Conservation (phyloP, 768 basidiomycete species). For the Suillus clintonianus region DNA sequence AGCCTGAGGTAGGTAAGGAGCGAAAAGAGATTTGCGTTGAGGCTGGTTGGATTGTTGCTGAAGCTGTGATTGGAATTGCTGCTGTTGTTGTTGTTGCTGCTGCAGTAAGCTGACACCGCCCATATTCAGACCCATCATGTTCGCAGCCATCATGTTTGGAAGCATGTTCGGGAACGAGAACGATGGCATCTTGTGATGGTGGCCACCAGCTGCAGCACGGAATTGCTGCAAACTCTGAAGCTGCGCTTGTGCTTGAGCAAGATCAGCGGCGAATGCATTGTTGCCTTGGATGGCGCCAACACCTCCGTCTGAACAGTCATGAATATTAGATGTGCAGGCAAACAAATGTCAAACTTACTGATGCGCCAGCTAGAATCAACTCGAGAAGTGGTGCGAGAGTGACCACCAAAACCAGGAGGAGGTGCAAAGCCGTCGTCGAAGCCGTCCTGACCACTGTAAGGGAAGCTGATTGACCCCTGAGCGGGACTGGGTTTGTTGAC, state of each 20-base stretch:
- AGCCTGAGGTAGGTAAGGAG: conserved; percentile 97
- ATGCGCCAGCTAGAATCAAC: conserved; percentile 89
- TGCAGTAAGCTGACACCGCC: conserved; percentile 85
- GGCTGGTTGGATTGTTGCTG: conserved; percentile 92
- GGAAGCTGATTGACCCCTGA: conserved; percentile 54
- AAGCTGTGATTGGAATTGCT: conserved; percentile 90
- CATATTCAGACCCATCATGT: conserved; percentile 89
- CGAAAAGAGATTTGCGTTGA: conserved; percentile 97
- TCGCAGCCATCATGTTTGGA: conserved; percentile 96
- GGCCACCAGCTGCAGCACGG: conserved; percentile 91
- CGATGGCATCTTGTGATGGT: conserved; percentile 95
- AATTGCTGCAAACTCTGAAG: conserved; percentile 95
- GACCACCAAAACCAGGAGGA: conserved; percentile 58
- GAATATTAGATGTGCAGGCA: conserved; percentile 1
- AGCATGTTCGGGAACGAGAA: conserved; percentile 99
- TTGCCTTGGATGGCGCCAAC: conserved; percentile 67
- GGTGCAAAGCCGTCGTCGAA: conserved; percentile 83
- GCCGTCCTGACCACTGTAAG: conserved; percentile 57
- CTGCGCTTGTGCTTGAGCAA: conserved; percentile 97
- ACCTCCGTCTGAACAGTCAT: conserved; percentile 44
- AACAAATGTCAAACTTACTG: conserved; percentile 50
- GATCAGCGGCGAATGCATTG: conserved; percentile 72
- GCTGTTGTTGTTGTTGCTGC: conserved; percentile 75
- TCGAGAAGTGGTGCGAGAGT: conserved; percentile 74
- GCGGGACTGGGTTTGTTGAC: conserved; percentile 65